Base-by-base conservation (phyloP, 805 yeast genomes). In the Danielozyma ontarioensis region DNA sequence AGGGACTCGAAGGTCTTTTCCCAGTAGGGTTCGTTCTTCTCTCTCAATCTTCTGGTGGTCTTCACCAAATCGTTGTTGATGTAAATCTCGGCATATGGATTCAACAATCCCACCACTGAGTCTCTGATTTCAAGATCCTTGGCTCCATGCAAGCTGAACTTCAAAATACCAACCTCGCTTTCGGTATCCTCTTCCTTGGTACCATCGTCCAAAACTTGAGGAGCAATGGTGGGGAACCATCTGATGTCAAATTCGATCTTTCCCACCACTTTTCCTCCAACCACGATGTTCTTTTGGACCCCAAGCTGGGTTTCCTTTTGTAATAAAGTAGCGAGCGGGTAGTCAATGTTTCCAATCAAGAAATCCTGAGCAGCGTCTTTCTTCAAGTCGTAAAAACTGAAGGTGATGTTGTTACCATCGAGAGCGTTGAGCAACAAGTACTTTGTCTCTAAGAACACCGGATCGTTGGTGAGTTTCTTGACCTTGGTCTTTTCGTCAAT, bases 21-120 rank as follows among this genome's bases (percentile, higher is more conserved):
- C 78, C 83, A 84, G 10, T 78, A 62, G 13, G 95, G 94, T 48
- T 79, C 86, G 47, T 83, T 84, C 6, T 78, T 70, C 49, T 76
- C 72, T 48, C 76, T 78, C 51, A 83, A 64, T 21, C 73, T 70
- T 64, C 93, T 76, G 34, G 78, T 74, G 4, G 60, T 61, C 46
- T 72, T 71, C n/a, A 71, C 66, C 34, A 75, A 57, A 41, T 77
- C 71, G 25, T 71, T 72, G 52, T 81, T 76, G 32, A 82, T 54
- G 45, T 60, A 76, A 14, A 84, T 53, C 47, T 80, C 84, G 12
- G 88, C 88, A 54, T 72, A 78, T 18, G 93, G 83, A 51, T 80
- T 72, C 45, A 76, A 58, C 35, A 70, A 57, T 19, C 77, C 79
- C 35, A 69, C 39, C 30, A 48, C 78, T 0, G 87, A 71, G 18